Evolutionary conservation across 306 rosid genomes (phyloP).

Genomic region (Crotalaria pallida): DNA sequence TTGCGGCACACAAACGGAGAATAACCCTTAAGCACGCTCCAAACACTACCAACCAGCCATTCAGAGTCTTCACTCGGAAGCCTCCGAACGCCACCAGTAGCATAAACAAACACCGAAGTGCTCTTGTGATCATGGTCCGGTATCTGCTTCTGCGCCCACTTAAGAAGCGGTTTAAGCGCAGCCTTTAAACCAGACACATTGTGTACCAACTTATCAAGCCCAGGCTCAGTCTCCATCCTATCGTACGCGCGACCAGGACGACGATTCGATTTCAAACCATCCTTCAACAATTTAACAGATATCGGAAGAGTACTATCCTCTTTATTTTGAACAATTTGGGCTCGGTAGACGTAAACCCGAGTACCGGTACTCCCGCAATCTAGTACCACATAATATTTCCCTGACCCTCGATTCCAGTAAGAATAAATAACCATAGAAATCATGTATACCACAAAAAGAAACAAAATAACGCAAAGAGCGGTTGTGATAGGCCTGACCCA

Average conservation of each 20-base stretch:
- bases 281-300: conserved; percentile 32
- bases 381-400: conserved; percentile 70
- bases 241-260: conserved; percentile 74
- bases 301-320: conserved; percentile 49
- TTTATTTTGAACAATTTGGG: conserved; percentile 28
- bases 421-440: conserved; percentile 37
- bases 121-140: conserved; percentile 48
- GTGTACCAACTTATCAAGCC: conserved; percentile 72
- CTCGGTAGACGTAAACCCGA: conserved; percentile 71
- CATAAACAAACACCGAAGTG: conserved; percentile 72
- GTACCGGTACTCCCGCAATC: conserved; percentile 95
- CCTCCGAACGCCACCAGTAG: conserved; percentile 89
- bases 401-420: conserved; percentile 44
- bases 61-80: conserved; percentile 59
- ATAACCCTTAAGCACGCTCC: conserved; percentile 54
- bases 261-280: conserved; percentile 34
- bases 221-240: conserved; percentile 96
- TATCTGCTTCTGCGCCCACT: conserved; percentile 84
- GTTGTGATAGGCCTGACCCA: conserved; percentile 38
- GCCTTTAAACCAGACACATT: conserved; percentile 52
- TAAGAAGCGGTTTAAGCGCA: conserved; percentile 64
- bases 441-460: conserved; percentile 43
- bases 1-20: conserved; percentile 56
- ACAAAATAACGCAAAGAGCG: conserved; percentile 28
- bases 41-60: conserved; percentile 77